phyloP scores from a whole-genome alignment of 805 yeast species.

The Saccharomycopsis selenospora region DNA sequence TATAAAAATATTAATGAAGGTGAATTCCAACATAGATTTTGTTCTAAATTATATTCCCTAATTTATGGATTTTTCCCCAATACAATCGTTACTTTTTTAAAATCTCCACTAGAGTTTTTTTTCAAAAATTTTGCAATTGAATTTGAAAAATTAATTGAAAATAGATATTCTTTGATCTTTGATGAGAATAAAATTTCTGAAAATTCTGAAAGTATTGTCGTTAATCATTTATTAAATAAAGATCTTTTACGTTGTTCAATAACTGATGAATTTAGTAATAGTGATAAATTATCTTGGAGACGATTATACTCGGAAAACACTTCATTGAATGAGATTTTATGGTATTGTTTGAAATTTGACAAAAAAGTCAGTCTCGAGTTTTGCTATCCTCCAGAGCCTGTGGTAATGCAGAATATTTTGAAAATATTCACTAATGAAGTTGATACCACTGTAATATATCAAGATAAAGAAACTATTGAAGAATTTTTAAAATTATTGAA shows the following conservation, averaged over 20 bases:
- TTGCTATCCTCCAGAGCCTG: slow-evolving; percentile 15
- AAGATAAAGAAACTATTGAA: neutral
- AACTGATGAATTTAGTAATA: slow-evolving; percentile 11
- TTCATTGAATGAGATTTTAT: slow-evolving; percentile 6
- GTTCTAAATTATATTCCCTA: slow-evolving; percentile 11
- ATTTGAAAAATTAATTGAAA: slow-evolving; percentile 8
- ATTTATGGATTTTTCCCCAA: slow-evolving; percentile 20
- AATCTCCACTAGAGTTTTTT: slow-evolving; percentile 11
- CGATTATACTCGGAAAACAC: slow-evolving; percentile 1
- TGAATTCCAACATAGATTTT: slow-evolving; percentile 3
- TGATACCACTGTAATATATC: too few species aligned
- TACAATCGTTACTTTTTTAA: slow-evolving; percentile 6
- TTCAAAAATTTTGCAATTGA: slow-evolving; percentile 4
- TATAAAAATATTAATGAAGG: slow-evolving; percentile 3
- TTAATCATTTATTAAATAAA: slow-evolving; percentile 10
- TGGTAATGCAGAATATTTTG: slow-evolving; percentile 16
- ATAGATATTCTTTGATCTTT: slow-evolving; percentile 7
- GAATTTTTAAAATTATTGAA: slow-evolving; percentile 13
- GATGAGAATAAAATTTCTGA: slow-evolving; percentile 11
- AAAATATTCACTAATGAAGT: slow-evolving; percentile 10
- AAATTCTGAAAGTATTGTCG: slow-evolving; percentile 9
- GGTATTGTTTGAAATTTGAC: slow-evolving; percentile 20
- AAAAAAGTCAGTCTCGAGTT: slow-evolving; percentile 14
- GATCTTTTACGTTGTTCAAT: slow-evolving; percentile 11
- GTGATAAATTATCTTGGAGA: slow-evolving; percentile 4